Percentiles rank a stretch among this genome's conserved stretches.
Evolutionary conservation across 441 rosid genomes (phyloP).

Genomic region (Manihot esculenta): DNA sequence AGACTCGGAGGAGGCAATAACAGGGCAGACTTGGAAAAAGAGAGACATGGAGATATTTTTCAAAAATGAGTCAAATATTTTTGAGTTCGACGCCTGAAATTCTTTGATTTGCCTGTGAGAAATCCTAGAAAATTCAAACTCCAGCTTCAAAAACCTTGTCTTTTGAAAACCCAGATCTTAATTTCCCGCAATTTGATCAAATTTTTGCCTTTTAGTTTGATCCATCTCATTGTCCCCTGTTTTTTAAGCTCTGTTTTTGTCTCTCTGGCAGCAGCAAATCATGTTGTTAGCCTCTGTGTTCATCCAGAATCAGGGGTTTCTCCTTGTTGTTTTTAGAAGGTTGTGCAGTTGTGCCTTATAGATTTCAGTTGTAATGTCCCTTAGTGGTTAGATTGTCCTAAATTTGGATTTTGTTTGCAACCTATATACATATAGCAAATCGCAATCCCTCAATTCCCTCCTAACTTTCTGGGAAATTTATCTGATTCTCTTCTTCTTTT

Average conservation of each 20-base stretch:
- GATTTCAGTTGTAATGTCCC: neutral
- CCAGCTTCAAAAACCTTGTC: constrained; percentile 34
- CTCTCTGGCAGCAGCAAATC: no score
- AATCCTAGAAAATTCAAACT: constrained; percentile 31
- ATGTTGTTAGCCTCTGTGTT: neutral
- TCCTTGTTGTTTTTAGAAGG: neutral
- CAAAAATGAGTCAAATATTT: constrained; percentile 7
- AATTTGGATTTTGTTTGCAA: neutral
- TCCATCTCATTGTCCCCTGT: constrained; percentile 11
- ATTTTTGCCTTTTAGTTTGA: constrained; percentile 12
- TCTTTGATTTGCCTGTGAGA: constrained; percentile 17
- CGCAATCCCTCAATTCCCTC: constrained; percentile 23
- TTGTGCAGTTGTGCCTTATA: neutral
- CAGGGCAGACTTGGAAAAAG: constrained; percentile 6
- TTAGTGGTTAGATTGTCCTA: neutral
- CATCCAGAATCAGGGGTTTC: no score
- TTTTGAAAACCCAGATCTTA: constrained; percentile 47
- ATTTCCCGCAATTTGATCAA: constrained; percentile 22
- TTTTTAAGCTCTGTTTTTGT: constrained; percentile 16
- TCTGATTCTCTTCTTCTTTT: neutral
- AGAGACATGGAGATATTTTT: no score
- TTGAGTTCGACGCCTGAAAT: constrained; percentile 1
- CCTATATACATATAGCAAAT: neutral
- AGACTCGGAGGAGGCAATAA: neutral
- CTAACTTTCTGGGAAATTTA: constrained; percentile 23